A percentile compares a stretch with the other conserved stretches of the same genome.
These are phyloP conservation scores for Nigrospora oryzae DNA, from an alignment of 2,329 filamentous ascomycete species.

Conservation along the genomic window DNA sequence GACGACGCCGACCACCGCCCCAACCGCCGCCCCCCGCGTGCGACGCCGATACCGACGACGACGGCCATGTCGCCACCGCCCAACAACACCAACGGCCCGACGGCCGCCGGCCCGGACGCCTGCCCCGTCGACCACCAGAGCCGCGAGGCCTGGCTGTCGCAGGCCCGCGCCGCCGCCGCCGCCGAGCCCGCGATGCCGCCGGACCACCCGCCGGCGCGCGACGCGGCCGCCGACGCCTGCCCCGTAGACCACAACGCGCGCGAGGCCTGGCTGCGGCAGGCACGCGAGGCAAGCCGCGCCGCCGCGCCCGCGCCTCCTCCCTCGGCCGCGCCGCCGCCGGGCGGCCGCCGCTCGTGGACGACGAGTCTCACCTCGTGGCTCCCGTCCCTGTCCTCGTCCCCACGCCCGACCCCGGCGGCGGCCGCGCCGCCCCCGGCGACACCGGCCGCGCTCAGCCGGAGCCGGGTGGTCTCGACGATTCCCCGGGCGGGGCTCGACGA, in stretches of 20 bases:
- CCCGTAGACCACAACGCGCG: conserved; percentile 63
- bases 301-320: conserved; percentile 13
- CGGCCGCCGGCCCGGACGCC: conserved; percentile 18
- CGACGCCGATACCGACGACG: too few relatives aligned
- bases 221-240: conserved; percentile 33
- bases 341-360: conserved; percentile 1
- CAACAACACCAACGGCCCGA: not conserved
- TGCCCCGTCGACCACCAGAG: conserved; percentile 91
- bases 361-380: conserved; percentile 15
- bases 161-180: conserved; percentile 45
- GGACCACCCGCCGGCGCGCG: conserved; percentile 13
- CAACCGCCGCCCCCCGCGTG: not conserved
- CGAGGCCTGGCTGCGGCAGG: conserved; percentile 51
- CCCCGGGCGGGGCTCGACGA: conserved; percentile 65
- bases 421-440: not conserved
- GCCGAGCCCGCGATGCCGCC: conserved; percentile 16
- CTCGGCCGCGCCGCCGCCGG: conserved; percentile 6
- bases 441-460: conserved; percentile 29
- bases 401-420: not conserved
- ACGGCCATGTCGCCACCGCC: not conserved
- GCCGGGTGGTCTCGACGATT: conserved; percentile 51
- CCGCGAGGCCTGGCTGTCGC: conserved; percentile 76
- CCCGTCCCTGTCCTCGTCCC: conserved; percentile 1
- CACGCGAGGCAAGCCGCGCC: conserved; percentile 34
- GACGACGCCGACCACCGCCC: not conserved